These are phyloP conservation scores for Alternaria conjuncta DNA, from an alignment of 2,329 filamentous ascomycete genomes.

Conservation along the genomic window DNA sequence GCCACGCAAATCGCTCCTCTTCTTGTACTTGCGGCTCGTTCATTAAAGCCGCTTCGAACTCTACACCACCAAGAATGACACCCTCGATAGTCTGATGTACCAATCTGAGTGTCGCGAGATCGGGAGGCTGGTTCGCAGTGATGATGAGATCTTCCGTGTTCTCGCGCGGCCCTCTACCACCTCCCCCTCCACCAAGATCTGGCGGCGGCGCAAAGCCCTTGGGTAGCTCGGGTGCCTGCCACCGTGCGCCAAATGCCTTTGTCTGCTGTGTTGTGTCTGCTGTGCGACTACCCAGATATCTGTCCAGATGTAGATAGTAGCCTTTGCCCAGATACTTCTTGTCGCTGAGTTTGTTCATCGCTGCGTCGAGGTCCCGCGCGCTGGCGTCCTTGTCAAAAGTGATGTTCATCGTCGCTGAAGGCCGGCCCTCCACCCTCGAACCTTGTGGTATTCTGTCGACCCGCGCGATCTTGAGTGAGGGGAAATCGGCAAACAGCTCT, in stretches of 20 bases:
- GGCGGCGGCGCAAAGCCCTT: constrained; percentile 40
- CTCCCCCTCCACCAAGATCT: constrained; percentile 31
- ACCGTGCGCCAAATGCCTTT: constrained; percentile 41
- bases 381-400: constrained; percentile 41
- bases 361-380: constrained; percentile 37
- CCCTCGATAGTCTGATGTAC: constrained; percentile 89
- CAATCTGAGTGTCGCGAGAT: constrained; percentile 78
- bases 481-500: constrained; percentile 39
- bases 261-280: constrained; percentile 31
- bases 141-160: constrained; percentile 39
- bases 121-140: constrained; percentile 71
- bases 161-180: constrained; percentile 21
- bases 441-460: constrained; percentile 36
- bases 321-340: constrained; percentile 44
- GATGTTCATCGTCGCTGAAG: constrained; percentile 39
- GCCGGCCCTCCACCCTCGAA: constrained; percentile 25
- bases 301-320: constrained; percentile 44
- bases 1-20: constrained; percentile 91
- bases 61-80: constrained; percentile 78
- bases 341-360: constrained; percentile 42
- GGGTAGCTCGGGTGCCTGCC: constrained; percentile 35
- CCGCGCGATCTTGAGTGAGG: constrained; percentile 41
- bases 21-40: constrained; percentile 79
- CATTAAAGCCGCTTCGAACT: constrained; percentile 94
- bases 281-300: constrained; percentile 35